Evolutionary conservation across 768 basidiomycete genomes (phyloP).

Genomic region (Clavulina sp.): DNA sequence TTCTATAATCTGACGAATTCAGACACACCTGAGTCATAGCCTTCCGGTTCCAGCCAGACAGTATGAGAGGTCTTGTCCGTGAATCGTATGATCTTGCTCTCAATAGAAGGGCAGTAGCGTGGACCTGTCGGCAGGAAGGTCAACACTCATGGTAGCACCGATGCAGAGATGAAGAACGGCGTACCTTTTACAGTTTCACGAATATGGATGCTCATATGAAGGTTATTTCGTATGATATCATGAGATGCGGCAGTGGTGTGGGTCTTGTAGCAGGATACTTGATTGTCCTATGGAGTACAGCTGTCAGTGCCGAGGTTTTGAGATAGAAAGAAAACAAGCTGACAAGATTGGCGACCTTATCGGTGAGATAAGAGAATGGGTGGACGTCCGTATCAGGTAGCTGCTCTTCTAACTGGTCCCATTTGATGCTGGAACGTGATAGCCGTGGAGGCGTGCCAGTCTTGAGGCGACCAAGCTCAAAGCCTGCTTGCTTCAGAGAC

Average conservation of each 20-base stretch:
- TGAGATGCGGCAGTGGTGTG: constrained; percentile 58
- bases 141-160: not conserved
- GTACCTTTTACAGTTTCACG: constrained; percentile 76
- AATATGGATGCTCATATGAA: constrained; percentile 68
- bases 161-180: not conserved
- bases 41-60: constrained; percentile 86
- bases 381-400: constrained; percentile 44
- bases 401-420: constrained; percentile 40
- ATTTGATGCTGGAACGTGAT: constrained; percentile 52
- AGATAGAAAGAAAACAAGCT: not conserved
- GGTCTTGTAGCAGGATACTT: constrained; percentile 58
- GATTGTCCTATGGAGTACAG: constrained; percentile 15
- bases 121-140: constrained; percentile 45
- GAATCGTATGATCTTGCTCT: constrained; percentile 73
- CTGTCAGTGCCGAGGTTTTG: too few relatives aligned
- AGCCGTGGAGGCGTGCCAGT: constrained; percentile 70
- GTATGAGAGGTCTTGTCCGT: constrained; percentile 49
- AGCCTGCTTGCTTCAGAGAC: constrained; percentile 56
- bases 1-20: constrained; percentile 2
- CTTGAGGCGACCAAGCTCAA: constrained; percentile 68
- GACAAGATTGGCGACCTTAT: constrained; percentile 37
- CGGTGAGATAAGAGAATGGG: constrained; percentile 64
- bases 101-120: constrained; percentile 80
- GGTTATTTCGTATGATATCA: constrained; percentile 50
- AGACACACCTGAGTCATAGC: constrained; percentile 59